Evolutionary conservation across 768 basidiomycete species (phyloP).

Genomic region (Leucosporidium scottii): DNA sequence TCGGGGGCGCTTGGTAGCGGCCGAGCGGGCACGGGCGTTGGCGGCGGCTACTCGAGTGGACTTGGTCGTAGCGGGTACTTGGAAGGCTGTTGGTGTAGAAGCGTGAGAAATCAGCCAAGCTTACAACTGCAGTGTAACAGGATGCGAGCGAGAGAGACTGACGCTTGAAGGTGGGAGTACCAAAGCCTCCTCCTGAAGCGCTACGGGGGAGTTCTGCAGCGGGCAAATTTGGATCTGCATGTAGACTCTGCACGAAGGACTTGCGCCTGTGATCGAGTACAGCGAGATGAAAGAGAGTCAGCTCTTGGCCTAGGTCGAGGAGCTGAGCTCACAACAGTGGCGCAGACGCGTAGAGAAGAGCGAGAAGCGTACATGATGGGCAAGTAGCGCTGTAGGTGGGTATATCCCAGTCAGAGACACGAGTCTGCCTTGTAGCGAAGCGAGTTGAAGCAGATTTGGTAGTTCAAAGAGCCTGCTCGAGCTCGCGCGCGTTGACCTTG

Average conservation of each 20-base stretch:
- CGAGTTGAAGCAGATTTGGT: too few species aligned
- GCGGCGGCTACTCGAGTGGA: constrained; percentile 4
- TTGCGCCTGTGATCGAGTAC: neutral
- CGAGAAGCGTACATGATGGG: too few species aligned
- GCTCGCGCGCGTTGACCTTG: too few species aligned
- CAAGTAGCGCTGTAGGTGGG: too few species aligned
- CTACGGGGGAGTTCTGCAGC: constrained; percentile 1
- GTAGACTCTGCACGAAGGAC: constrained; percentile 14
- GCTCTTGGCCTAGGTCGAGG: too few species aligned
- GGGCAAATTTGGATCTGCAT: neutral
- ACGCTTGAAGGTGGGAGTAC: constrained; percentile 38
- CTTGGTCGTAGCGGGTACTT: constrained; percentile 35
- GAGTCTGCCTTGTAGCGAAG: too few species aligned
- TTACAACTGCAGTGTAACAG: too few species aligned
- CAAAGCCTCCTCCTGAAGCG: constrained; percentile 41
- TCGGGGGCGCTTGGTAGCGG: constrained; percentile 26
- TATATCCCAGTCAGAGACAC: too few species aligned
- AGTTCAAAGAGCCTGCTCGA: too few species aligned
- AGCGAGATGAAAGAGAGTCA: neutral
- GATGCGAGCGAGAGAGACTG: neutral
- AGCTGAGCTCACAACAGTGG: too few species aligned
- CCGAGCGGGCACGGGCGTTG: constrained; percentile 21
- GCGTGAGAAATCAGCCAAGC: neutral
- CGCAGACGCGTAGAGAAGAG: too few species aligned
- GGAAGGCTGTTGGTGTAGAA: constrained; percentile 36